Evolutionary conservation across 129 eudicot genomes (phyloP), one percentile per base, ranked within the genome.

Genomic region (Oenanthe sinensis): DNA sequence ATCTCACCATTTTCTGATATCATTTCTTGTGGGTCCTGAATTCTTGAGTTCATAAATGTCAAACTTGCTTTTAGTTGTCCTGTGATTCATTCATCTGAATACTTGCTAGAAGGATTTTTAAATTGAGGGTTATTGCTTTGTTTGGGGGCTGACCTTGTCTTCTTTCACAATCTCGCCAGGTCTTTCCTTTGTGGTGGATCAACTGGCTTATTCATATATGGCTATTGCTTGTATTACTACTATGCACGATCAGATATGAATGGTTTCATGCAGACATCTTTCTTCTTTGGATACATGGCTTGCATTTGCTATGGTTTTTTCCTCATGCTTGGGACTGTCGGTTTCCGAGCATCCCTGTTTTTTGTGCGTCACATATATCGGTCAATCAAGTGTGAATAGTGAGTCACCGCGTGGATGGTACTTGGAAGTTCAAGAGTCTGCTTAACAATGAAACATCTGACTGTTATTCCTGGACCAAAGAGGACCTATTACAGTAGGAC

Each of bases 161-260:
- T 80, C 11, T 47, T 28, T 42, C 49, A n/a, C 26, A 24, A 22
- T 28, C 45, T 17, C 5, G 74, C 44, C 55, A 81, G 84, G 84
- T 75, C 84, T 17, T 81, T 81, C 52, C 84, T 81, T 37, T 81
- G 84, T 67, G 84, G 84, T 81, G 84, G 84, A 62, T 81, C 84
- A 24, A 81, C 84, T 63, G 84, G 84, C n/a, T 37, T 81, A 47
- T 81, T 81, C 37, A 81, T 81, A 17, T 81, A 76, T 67, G 80
- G 76, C 54, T 81, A 71, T n/a, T 71, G 75, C 75, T 68, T 81
- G 76, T 81, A 81, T 46, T 81, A 81, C 71, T 81, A 81, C 76
- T 65, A 81, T 68, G 82, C 75, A 71, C 14, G 75, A 37, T 71
- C 75, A 16, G 75, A 71, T 40, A 71, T 71, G 75, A 37, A 20